Evolutionary conservation across 164 flowering plant genomes (phyloP), one percentile per base, ranked within the genome.

Genomic region (Nymphaea colorata): DNA sequence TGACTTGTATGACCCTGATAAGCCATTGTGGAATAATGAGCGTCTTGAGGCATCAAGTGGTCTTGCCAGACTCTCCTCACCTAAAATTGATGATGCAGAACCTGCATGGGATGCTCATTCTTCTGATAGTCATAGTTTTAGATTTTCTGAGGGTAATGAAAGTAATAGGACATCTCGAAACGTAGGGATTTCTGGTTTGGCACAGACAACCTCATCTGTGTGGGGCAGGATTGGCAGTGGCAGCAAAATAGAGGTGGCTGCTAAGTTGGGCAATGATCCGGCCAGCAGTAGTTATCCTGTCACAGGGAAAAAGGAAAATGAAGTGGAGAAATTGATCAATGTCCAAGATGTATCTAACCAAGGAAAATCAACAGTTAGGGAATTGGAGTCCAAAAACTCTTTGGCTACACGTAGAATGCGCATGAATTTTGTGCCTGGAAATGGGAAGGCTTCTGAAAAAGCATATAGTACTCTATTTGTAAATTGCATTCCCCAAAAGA

Each of bases 1-100:
- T 69, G 99, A 94, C 77, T 76, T 88, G 3, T 94, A 94, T 76
- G 96, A 94, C 82, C 99, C 99, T 71, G 99, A 94, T 80, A 93
- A 94, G 79, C 99, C 96, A 65, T 68, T 88, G 44, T 90, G 93
- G 97, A 83, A 77, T 73, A 88, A 82, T 78, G 81, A 79, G 73
- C 67, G 76, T 61, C 80, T 84, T 47, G 88, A 86, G 73, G 74
- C 85, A 55, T 84, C 93, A 67, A 71, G 75, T 68, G 72, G 82
- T 25, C 75, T 84, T 51, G 66, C 75, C 59, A 76, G 71, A 16
- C 71, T 76, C 43, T 82, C 79, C 72, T 80, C 89, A 67, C 77
- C 84, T 7, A 82, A 78, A 69, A 66, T 70, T 72, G 80, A 83
- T 74, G 82, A 83, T 64, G 53, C 72, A 64, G 89, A 74, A 16